Evolutionary conservation across 345 rosid genomes (phyloP), one percentile per base, ranked within the genome.

Genomic region (Arabis alpina): DNA sequence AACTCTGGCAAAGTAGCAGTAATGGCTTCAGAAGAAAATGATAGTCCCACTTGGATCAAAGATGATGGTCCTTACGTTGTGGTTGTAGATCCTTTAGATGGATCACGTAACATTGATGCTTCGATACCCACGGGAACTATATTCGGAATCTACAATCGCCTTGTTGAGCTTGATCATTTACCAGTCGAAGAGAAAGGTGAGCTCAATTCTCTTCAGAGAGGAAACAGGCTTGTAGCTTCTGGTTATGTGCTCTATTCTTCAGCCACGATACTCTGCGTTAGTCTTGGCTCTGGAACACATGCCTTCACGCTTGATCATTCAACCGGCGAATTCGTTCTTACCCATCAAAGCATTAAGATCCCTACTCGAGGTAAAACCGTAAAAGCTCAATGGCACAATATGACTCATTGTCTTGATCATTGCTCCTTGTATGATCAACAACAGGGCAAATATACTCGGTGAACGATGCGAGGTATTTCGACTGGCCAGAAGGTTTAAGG

Each of bases 1-100:
- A 90, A 75, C 72, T 93, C 96, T 47, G 97, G 93, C 64, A 93
- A 93, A 79, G 97, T 84, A 60, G 86, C 96, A 16, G 92, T 87
- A 67, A 84, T 90, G 98, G 98, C 98, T 68, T 93, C 98, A 5
- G 97, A 88, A 77, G 98, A 93, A 84, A 83, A 85, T 60, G 93
- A 90, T 79, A 66, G 61, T 61, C 92, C 97, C 12, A 62, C 80
- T 60, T 93, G 97, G 95, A 82, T 93, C 25, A 77, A 81, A 67
- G 86, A 85, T 32, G 80, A 86, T 44, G 95, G 89, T 49, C 83
- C 85, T 30, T 93, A 85, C 81, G 95, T 83, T 56, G 95, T 88
- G 71, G 96, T 90, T 63, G 82, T 86, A 16, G 98, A 93, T 83
- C 98, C 98, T 58, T 87, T 93, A 39, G 98, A 93, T 75, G 97